These are phyloP conservation scores for Aspergillus sp. DNA, from an alignment of 2,329 filamentous ascomycete species.

Conservation along the genomic window DNA sequence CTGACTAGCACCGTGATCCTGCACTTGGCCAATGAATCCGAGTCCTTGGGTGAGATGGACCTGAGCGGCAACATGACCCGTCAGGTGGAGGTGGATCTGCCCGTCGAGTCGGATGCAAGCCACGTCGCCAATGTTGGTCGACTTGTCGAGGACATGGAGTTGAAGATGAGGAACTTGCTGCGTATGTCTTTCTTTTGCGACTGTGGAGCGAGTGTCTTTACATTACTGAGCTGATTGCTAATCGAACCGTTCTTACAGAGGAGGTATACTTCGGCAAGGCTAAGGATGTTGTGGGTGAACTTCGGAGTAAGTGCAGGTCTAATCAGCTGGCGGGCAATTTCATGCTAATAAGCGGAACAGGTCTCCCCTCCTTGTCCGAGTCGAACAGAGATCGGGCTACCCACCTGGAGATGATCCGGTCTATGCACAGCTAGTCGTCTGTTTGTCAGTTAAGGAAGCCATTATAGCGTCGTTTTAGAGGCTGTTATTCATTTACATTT, in stretches of 20 bases:
- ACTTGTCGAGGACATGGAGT: constrained; percentile 98
- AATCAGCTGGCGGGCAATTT: neutral
- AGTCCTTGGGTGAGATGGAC: constrained; percentile 79
- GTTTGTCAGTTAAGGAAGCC: neutral
- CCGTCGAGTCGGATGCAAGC: constrained; percentile 84
- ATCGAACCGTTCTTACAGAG: constrained; percentile 50
- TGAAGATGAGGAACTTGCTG: constrained; percentile 97
- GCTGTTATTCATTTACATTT: constrained; percentile 6
- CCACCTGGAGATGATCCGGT: constrained; percentile 82
- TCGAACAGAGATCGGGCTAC: constrained; percentile 79
- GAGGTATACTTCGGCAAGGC: constrained; percentile 99
- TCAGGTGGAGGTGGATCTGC: constrained; percentile 88
- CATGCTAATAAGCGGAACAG: constrained; percentile 35
- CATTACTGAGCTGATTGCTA: constrained; percentile 14
- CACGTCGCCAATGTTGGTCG: constrained; percentile 95
- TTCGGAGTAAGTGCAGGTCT: constrained; percentile 65
- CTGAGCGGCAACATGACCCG: constrained; percentile 97
- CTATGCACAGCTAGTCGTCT: constrained; percentile 48
- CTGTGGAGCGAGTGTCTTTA: neutral
- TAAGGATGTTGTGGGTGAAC: constrained; percentile 94
- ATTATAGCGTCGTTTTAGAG: neutral
- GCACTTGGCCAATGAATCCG: constrained; percentile 70
- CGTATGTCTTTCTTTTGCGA: constrained; percentile 48
- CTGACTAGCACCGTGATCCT: constrained; percentile 96
- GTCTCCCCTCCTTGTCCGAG: constrained; percentile 77